A percentile compares a stretch with the other conserved stretches of the same genome.
Conservation (phyloP, 495 filamentous ascomycete genomes). For the Annulohypoxylon nitens region DNA sequence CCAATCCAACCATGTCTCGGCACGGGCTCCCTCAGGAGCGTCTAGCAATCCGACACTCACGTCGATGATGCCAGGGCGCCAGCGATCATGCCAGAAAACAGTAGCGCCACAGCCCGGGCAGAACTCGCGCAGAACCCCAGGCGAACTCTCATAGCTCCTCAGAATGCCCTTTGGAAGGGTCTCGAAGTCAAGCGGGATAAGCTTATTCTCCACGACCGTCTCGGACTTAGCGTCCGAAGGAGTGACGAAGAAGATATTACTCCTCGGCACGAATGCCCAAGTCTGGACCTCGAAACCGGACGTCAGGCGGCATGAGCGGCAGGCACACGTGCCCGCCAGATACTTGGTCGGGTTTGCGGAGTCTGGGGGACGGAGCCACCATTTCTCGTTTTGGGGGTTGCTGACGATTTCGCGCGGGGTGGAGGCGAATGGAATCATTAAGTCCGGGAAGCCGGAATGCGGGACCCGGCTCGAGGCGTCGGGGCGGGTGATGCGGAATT, state of each 20-base stretch:
- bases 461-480: slow-evolving; percentile 43
- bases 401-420: slow-evolving; percentile 59
- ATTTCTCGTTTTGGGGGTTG: slow-evolving; percentile 55
- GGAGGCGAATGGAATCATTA: slow-evolving; percentile 48
- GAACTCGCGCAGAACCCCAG: slow-evolving; percentile 71
- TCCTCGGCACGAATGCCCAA: slow-evolving; percentile 76
- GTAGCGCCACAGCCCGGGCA: slow-evolving; percentile 74
- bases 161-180: slow-evolving; percentile 47
- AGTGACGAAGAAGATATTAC: slow-evolving; percentile 65
- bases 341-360: slow-evolving; percentile 66
- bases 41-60: slow-evolving; percentile 73
- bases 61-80: slow-evolving; percentile 71
- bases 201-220: slow-evolving; percentile 10
- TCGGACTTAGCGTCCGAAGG: neutral
- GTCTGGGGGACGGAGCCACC: slow-evolving; percentile 49
- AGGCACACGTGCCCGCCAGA: slow-evolving; percentile 75
- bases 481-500: slow-evolving; percentile 59
- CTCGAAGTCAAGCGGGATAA: slow-evolving; percentile 58
- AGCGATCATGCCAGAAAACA: slow-evolving; percentile 73
- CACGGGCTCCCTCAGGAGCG: slow-evolving; percentile 64
- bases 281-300: slow-evolving; percentile 76
- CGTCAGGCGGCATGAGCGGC: slow-evolving; percentile 70
- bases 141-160: slow-evolving; percentile 66
- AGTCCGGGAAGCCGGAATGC: slow-evolving; percentile 52
- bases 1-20: slow-evolving; percentile 73